Conservation (phyloP, 495 filamentous ascomycete genomes). For the Talaromyces trachyspermus region DNA sequence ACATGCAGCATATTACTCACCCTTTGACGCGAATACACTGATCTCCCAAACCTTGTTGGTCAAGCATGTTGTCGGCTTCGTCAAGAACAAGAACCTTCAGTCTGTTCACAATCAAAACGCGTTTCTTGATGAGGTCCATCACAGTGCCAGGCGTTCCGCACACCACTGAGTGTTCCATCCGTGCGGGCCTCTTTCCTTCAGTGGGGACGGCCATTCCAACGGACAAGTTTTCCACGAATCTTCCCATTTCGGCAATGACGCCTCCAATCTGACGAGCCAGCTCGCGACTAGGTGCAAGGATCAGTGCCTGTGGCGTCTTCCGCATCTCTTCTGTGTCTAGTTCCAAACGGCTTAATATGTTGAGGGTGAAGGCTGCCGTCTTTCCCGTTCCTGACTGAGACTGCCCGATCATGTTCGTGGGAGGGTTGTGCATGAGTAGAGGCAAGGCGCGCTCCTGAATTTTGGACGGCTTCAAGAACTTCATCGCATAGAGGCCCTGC, state of each 20-base stretch:
- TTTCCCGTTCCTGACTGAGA: constrained; percentile 99
- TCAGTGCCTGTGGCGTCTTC: constrained; percentile 71
- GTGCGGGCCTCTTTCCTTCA: constrained; percentile 52
- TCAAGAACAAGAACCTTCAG: constrained; percentile 80
- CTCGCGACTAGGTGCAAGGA: constrained; percentile 89
- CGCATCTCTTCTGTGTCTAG: constrained; percentile 43
- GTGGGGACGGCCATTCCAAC: constrained; percentile 76
- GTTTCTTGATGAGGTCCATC: constrained; percentile 71
- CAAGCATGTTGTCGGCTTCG: constrained; percentile 94
- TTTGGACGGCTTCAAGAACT: constrained; percentile 92
- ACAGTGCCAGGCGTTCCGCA: constrained; percentile 94
- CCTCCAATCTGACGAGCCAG: constrained; percentile 88
- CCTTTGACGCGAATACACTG: constrained; percentile 84
- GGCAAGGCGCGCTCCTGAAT: constrained; percentile 92
- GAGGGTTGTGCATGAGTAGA: constrained; percentile 73
- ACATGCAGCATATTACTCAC: constrained; percentile 41
- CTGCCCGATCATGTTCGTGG: constrained; percentile 89
- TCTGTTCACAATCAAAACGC: constrained; percentile 54
- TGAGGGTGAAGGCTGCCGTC: constrained; percentile 92
- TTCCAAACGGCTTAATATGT: constrained; percentile 79
- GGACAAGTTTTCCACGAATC: constrained; percentile 63
- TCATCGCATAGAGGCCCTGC: constrained; percentile 65
- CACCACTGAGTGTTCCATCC: constrained; percentile 64
- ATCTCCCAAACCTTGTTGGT: constrained; percentile 88
- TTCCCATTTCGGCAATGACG: constrained; percentile 73